These are phyloP conservation scores for Boletales sp. DNA, from an alignment of 768 basidiomycete genomes.

Conservation along the genomic window DNA sequence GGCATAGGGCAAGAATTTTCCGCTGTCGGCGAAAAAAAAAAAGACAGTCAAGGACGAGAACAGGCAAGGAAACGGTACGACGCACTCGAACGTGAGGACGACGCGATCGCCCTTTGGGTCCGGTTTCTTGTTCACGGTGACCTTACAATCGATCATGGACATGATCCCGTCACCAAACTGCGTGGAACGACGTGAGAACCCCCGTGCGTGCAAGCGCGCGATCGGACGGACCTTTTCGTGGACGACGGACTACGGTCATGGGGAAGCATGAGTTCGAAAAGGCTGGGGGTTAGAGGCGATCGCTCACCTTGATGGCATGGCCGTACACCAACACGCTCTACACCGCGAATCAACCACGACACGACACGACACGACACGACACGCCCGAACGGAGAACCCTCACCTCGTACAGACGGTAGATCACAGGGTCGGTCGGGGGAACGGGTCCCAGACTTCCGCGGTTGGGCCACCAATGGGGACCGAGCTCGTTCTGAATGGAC, in stretches of 20 bases:
- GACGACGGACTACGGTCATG: conserved; percentile 52
- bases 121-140: conserved; percentile 62
- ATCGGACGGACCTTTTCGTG: conserved; percentile 59
- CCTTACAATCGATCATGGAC: conserved; percentile 84
- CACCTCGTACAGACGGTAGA: conserved; percentile 82
- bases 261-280: not conserved
- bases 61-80: conserved; percentile 2
- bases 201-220: not conserved
- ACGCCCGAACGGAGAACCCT: conserved; percentile 2
- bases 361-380: not conserved
- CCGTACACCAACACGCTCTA: conserved; percentile 76
- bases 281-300: not conserved
- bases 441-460: conserved; percentile 57
- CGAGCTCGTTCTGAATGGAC: conserved; percentile 44
- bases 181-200: not conserved
- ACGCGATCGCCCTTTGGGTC: conserved; percentile 81
- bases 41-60: not conserved
- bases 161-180: conserved; percentile 87
- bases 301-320: conserved; percentile 67
- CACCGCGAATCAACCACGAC: not conserved
- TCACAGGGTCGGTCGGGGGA: conserved; percentile 73
- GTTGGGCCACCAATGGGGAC: conserved; percentile 71
- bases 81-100: conserved; percentile 76
- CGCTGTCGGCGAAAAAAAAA: conserved; percentile 38
- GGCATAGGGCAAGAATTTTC: conserved; percentile 74